These are phyloP conservation scores for Suillus fuscotomentosus DNA, from an alignment of 768 basidiomycete genomes.

Conservation along the genomic window DNA sequence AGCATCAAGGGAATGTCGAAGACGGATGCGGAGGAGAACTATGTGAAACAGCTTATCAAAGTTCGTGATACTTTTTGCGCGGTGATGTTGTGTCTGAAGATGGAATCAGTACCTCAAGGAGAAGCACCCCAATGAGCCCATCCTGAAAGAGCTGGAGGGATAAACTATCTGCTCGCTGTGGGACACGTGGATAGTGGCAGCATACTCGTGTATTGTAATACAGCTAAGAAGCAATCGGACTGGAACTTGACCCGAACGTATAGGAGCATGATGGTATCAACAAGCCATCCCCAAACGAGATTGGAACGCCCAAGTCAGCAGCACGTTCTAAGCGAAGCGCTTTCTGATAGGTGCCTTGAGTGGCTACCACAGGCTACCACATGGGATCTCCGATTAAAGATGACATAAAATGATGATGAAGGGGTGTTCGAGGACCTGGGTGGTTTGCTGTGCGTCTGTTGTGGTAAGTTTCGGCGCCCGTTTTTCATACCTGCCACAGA, in stretches of 20 bases:
- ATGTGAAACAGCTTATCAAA: slow-evolving; percentile 72
- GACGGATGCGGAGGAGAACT: slow-evolving; percentile 70
- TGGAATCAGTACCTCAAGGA: slow-evolving; percentile 1
- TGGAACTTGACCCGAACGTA: neutral
- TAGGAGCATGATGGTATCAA: neutral
- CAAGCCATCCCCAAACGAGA: neutral
- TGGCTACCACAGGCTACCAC: neutral
- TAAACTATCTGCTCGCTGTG: neutral
- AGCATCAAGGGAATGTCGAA: slow-evolving; percentile 64
- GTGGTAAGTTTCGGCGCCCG: slow-evolving; percentile 14
- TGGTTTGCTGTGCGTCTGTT: neutral
- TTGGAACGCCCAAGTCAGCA: neutral
- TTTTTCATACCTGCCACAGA: slow-evolving; percentile 12
- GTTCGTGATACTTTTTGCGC: slow-evolving; percentile 38
- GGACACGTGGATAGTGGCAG: neutral
- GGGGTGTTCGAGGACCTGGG: slow-evolving; percentile 22
- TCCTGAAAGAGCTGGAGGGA: neutral
- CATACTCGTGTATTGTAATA: neutral
- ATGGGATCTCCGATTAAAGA: neutral
- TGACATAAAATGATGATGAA: slow-evolving; percentile 2
- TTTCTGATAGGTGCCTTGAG: neutral
- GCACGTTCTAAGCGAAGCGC: neutral
- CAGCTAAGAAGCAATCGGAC: neutral
- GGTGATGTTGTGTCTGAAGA: neutral
- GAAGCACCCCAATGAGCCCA: neutral